These are phyloP conservation scores for Boletus sp. DNA, from an alignment of 768 basidiomycete genomes.

Conservation along the genomic window DNA sequence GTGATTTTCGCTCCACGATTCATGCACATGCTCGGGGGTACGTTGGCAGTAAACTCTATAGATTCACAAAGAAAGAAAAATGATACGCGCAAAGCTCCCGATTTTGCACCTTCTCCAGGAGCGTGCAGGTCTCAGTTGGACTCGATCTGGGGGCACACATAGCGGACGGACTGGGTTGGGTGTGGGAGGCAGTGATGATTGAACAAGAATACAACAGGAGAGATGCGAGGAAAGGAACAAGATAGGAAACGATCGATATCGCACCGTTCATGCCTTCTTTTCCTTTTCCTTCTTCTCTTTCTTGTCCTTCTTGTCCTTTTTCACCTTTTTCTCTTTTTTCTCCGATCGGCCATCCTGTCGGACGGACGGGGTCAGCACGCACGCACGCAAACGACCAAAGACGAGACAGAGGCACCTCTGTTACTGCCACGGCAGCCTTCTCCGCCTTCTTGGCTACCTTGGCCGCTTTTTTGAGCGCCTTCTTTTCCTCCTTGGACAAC, in stretches of 20 bases:
- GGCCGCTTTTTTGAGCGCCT: constrained; percentile 77
- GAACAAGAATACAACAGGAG: not conserved
- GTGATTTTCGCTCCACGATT: too few relatives aligned
- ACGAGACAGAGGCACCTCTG: constrained; percentile 35
- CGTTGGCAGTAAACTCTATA: too few relatives aligned
- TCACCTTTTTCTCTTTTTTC: constrained; percentile 37
- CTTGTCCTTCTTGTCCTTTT: constrained; percentile 40
- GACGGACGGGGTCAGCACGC: not conserved
- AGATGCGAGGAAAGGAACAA: not conserved
- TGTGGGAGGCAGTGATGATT: not conserved
- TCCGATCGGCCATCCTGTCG: constrained; percentile 31
- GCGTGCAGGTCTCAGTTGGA: too few relatives aligned
- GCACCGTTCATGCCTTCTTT: constrained; percentile 40
- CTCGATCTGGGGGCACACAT: too few relatives aligned
- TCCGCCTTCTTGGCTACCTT: constrained; percentile 62
- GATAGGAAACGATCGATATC: not conserved
- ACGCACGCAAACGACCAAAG: not conserved
- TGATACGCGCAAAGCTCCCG: too few relatives aligned
- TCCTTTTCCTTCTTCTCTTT: constrained; percentile 46
- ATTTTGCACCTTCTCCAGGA: too few relatives aligned
- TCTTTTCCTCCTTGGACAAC: constrained; percentile 83
- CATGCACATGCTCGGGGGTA: too few relatives aligned
- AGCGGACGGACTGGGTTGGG: not conserved
- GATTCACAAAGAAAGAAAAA: too few relatives aligned
- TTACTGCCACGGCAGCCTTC: constrained; percentile 29